phyloP scores from a whole-genome alignment of 2,329 filamentous ascomycete species.

The Fusarium caatingaense region DNA sequence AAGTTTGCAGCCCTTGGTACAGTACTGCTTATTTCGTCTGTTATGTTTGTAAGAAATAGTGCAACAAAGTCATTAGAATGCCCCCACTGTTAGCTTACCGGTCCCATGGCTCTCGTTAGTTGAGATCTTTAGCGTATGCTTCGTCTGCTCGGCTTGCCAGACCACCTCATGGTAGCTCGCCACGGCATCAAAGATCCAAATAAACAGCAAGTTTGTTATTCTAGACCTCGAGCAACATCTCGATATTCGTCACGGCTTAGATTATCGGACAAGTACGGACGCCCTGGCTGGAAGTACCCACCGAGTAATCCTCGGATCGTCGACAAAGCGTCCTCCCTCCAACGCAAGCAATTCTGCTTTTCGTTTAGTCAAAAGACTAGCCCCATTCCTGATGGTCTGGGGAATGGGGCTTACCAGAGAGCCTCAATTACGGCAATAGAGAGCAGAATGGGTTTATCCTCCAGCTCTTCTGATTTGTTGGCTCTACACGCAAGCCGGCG shows the following conservation, averaged over 20 bases:
- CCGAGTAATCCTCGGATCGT: conserved; percentile 7
- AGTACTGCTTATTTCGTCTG: conserved; percentile 3
- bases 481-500: conserved; percentile 3
- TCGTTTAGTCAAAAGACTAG: conserved; percentile 27
- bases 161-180: conserved; percentile 7
- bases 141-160: neutral
- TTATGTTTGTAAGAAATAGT: neutral
- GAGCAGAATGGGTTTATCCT: conserved; percentile 11
- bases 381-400: conserved; percentile 1
- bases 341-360: conserved; percentile 19
- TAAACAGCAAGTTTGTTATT: neutral
- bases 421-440: conserved; percentile 39
- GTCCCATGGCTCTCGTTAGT: conserved; percentile 15
- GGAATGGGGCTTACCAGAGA: conserved; percentile 18
- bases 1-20: neutral
- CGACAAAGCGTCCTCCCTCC: neutral
- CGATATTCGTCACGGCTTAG: neutral
- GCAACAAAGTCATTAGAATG: neutral
- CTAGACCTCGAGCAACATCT: neutral
- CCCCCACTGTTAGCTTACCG: conserved; percentile 25
- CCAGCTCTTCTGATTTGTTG: conserved; percentile 24
- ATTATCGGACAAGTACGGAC: conserved; percentile 1
- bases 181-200: conserved; percentile 4
- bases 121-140: conserved; percentile 3
- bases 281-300: neutral